phyloP scores from a whole-genome alignment of 139 green algal species.

The Mesotaenium endlicherianum region DNA sequence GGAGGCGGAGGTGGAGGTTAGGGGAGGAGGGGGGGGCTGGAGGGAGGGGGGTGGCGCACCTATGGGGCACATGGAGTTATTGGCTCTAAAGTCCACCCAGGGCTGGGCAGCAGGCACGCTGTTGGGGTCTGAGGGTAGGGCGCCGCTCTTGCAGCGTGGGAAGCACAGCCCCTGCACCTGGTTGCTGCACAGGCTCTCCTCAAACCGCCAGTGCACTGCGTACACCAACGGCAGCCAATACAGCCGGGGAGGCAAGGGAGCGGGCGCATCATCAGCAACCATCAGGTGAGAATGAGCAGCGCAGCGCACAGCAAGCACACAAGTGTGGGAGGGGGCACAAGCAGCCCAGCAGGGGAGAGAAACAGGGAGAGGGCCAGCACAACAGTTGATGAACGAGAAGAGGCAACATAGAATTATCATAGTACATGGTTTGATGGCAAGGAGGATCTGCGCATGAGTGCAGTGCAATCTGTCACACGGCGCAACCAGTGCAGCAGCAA shows the following conservation, averaged over 20 bases:
- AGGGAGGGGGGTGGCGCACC: too few relatives aligned
- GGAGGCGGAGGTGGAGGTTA: too few relatives aligned
- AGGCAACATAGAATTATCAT: too few relatives aligned
- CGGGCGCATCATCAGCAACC: background rate
- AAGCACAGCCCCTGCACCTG: background rate
- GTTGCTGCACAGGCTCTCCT: background rate
- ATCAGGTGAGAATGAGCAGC: background rate
- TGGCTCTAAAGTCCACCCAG: background rate
- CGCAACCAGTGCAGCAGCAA: too few relatives aligned
- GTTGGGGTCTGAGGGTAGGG: background rate
- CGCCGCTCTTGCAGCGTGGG: background rate
- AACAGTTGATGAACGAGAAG: background rate
- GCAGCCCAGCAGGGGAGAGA: background rate
- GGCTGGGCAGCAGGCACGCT: background rate
- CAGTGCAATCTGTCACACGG: too few relatives aligned
- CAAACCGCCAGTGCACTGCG: slow-evolving; percentile 14
- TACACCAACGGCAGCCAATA: background rate
- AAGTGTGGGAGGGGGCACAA: background rate
- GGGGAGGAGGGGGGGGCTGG: too few relatives aligned
- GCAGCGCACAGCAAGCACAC: background rate
- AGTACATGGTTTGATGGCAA: too few relatives aligned
- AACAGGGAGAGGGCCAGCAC: background rate
- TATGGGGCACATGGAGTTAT: background rate
- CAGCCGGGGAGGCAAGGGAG: background rate
- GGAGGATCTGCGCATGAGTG: too few relatives aligned